These are phyloP conservation scores for Chrysoporthe austroafricana DNA, from an alignment of 2,329 filamentous ascomycete species.

Conservation along the genomic window DNA sequence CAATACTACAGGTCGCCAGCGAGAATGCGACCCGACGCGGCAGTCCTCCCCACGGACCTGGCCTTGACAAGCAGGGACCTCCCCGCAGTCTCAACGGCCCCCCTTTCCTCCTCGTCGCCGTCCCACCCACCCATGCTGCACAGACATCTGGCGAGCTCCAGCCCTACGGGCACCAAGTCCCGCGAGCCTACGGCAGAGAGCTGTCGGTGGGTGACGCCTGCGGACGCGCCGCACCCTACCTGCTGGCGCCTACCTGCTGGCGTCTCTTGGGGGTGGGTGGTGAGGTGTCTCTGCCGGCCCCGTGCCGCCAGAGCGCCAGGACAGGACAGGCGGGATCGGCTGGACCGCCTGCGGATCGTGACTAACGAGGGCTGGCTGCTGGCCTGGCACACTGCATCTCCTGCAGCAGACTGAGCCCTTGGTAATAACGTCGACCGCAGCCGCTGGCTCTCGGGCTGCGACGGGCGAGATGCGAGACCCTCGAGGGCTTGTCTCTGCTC, in stretches of 20 bases:
- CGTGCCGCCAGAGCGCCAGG: background rate
- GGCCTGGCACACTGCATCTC: background rate
- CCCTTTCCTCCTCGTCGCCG: background rate
- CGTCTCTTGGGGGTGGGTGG: background rate
- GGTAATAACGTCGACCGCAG: background rate
- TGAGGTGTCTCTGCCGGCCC: background rate
- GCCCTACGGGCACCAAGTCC: conserved; percentile 7
- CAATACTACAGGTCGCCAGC: background rate
- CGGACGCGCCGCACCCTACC: no score
- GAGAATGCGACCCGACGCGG: background rate
- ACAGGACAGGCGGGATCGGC: background rate
- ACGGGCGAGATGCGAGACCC: background rate
- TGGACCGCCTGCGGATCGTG: background rate
- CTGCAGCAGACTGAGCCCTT: background rate
- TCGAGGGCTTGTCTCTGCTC: background rate
- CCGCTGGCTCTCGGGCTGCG: background rate
- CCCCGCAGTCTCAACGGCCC: background rate
- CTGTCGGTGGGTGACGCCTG: background rate
- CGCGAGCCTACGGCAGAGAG: background rate
- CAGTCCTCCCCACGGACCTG: background rate
- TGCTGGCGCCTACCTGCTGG: background rate
- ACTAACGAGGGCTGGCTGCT: background rate
- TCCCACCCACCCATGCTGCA: conserved; percentile 9
- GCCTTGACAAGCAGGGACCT: background rate
- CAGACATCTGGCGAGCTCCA: conserved; percentile 12